phyloP scores from a whole-genome alignment of 257 asterid genomes.

The Gynochthodes officinalis region DNA sequence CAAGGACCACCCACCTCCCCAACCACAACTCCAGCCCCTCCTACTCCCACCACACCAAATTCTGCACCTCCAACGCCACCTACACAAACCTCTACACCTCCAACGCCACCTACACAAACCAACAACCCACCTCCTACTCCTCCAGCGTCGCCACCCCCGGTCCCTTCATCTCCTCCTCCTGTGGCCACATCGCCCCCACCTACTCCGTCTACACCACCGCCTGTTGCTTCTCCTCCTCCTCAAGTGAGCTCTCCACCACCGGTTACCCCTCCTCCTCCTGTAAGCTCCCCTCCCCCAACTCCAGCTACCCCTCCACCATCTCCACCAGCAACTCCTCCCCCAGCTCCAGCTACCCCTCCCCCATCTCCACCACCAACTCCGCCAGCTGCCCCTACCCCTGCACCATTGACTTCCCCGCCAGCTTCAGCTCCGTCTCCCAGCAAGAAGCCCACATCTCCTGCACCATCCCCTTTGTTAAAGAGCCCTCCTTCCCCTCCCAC shows the following conservation, averaged over 20 bases:
- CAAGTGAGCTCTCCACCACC: constrained; percentile 25
- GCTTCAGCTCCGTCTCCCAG: constrained; percentile 50
- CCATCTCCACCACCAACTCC: constrained; percentile 57
- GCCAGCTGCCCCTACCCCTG: constrained; percentile 39
- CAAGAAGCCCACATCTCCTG: constrained; percentile 35
- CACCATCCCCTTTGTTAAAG: constrained; percentile 45
- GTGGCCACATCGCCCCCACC: neutral
- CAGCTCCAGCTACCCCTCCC: constrained; percentile 46
- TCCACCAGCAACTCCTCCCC: constrained; percentile 51
- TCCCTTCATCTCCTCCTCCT: neutral
- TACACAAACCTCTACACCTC: constrained; percentile 31
- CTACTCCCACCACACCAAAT: constrained; percentile 18
- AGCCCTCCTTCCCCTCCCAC: constrained; percentile 72
- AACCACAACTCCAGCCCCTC: constrained; percentile 30
- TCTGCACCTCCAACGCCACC: constrained; percentile 35
- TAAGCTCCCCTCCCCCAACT: constrained; percentile 2
- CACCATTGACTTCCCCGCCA: constrained; percentile 57
- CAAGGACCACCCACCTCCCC: constrained; percentile 67
- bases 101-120: constrained; percentile 39
- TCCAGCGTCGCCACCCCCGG: neutral
- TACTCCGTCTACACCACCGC: constrained; percentile 18
- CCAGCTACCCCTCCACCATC: constrained; percentile 52
- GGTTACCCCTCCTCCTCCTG: constrained; percentile 30
- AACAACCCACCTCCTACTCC: constrained; percentile 26
- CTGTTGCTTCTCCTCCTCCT: constrained; percentile 21